phyloP scores from a whole-genome alignment of 1,139 yeast genomes.

The Geotrichum candidum region DNA sequence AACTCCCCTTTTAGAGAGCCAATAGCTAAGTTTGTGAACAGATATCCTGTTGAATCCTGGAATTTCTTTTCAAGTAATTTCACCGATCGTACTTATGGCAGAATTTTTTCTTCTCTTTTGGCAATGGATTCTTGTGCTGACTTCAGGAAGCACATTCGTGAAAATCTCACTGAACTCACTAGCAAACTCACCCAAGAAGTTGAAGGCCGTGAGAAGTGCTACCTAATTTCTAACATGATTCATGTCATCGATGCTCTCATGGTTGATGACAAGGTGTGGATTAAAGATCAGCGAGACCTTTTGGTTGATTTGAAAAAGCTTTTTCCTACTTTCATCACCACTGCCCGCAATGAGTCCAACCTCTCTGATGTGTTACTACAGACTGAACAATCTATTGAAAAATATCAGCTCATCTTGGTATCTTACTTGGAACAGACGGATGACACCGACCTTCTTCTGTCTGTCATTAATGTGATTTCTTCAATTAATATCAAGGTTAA shows the following conservation, averaged over 20 bases:
- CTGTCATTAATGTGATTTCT: constrained; percentile 44
- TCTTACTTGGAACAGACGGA: constrained; percentile 39
- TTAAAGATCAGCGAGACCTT: constrained; percentile 46
- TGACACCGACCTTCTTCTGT: constrained; percentile 41
- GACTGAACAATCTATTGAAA: constrained; percentile 64
- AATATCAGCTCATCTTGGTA: constrained; percentile 52
- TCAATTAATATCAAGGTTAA: constrained; percentile 46
- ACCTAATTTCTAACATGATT: constrained; percentile 55
- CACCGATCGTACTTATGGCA: constrained; percentile 63
- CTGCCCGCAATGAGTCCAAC: constrained; percentile 42
- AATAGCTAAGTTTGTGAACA: constrained; percentile 75
- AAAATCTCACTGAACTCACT: constrained; percentile 41
- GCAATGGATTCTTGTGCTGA: constrained; percentile 53
- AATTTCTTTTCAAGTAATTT: constrained; percentile 65
- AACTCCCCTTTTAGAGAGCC: constrained; percentile 90
- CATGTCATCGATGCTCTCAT: constrained; percentile 56
- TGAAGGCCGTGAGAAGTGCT: constrained; percentile 31
- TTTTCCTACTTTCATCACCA: constrained; percentile 42
- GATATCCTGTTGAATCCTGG: constrained; percentile 73
- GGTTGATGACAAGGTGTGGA: constrained; percentile 56
- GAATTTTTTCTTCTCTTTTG: constrained; percentile 55
- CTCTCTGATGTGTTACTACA: constrained; percentile 64
- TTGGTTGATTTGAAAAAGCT: constrained; percentile 43
- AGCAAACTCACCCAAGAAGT: constrained; percentile 7
- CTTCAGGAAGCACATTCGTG: constrained; percentile 51